Evolutionary conservation across 306 rosid genomes (phyloP).

Genomic region (Pachyrhizus erosus): DNA sequence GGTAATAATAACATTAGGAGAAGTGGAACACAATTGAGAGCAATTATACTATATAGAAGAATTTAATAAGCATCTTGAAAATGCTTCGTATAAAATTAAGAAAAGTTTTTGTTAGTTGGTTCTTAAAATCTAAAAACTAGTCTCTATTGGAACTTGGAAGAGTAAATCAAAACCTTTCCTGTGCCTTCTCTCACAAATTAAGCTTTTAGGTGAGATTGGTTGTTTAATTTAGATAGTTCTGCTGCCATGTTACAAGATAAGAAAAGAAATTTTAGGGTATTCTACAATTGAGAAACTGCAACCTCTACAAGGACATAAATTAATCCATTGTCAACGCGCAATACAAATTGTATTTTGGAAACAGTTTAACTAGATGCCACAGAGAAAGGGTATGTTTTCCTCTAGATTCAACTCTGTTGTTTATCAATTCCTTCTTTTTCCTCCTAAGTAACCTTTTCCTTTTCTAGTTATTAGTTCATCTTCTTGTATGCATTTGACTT

Average conservation of each 20-base stretch:
- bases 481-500: constrained; percentile 15
- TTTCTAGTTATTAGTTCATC: background rate
- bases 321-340: background rate
- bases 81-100: background rate
- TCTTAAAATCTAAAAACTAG: background rate
- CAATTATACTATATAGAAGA: background rate
- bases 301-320: no score
- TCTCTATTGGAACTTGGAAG: background rate
- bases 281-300: background rate
- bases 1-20: constrained; percentile 46
- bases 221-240: background rate
- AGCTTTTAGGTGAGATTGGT: background rate
- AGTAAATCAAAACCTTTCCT: background rate
- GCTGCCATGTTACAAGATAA: constrained; percentile 3
- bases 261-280: background rate
- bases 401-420: background rate
- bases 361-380: background rate
- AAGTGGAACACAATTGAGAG: background rate
- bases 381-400: background rate
- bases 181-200: background rate
- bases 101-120: background rate
- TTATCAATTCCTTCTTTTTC: background rate
- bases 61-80: background rate
- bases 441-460: background rate
- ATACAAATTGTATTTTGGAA: background rate